Evolutionary conservation across 2,329 filamentous ascomycete species (phyloP).

Genomic region (Didymella exigua): DNA sequence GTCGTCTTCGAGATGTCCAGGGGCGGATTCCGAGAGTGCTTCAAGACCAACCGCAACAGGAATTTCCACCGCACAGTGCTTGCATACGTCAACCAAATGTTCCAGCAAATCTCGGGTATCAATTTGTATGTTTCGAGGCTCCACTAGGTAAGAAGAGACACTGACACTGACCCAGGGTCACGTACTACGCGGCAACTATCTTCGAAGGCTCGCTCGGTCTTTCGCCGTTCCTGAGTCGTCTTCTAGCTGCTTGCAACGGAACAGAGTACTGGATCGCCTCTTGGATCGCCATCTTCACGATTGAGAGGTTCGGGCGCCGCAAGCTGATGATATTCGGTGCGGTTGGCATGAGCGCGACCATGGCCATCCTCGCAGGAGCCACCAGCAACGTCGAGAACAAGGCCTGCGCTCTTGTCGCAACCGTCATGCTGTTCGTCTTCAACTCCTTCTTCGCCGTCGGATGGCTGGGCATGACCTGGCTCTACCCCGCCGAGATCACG

Average conservation of each 20-base stretch:
- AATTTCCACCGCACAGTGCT: slow-evolving; percentile 53
- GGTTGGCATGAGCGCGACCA: slow-evolving; percentile 42
- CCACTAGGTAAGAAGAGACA: neutral
- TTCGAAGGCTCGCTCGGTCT: slow-evolving; percentile 51
- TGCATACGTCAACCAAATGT: slow-evolving; percentile 53
- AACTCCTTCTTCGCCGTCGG: slow-evolving; percentile 91
- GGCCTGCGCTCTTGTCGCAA: slow-evolving; percentile 46
- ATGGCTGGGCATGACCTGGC: slow-evolving; percentile 74
- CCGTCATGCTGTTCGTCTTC: slow-evolving; percentile 91
- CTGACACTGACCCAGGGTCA: slow-evolving; percentile 28
- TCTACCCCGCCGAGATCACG: slow-evolving; percentile 75
- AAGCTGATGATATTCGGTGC: slow-evolving; percentile 49
- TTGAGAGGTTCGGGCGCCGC: slow-evolving; percentile 47
- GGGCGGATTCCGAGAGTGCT: slow-evolving; percentile 62
- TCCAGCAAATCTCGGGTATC: slow-evolving; percentile 46
- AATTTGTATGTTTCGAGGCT: neutral
- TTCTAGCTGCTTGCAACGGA: slow-evolving; percentile 50
- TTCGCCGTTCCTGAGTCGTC: slow-evolving; percentile 41
- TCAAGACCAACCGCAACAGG: slow-evolving; percentile 59
- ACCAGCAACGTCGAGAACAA: slow-evolving; percentile 35
- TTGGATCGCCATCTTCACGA: slow-evolving; percentile 52
- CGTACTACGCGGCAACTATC: slow-evolving; percentile 52
- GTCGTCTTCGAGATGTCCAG: slow-evolving; percentile 49
- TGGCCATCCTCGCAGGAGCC: slow-evolving; percentile 44
- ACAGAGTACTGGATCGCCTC: slow-evolving; percentile 51